phyloP scores from a whole-genome alignment of 805 yeast genomes.

The Hyphopichia homilentoma region DNA sequence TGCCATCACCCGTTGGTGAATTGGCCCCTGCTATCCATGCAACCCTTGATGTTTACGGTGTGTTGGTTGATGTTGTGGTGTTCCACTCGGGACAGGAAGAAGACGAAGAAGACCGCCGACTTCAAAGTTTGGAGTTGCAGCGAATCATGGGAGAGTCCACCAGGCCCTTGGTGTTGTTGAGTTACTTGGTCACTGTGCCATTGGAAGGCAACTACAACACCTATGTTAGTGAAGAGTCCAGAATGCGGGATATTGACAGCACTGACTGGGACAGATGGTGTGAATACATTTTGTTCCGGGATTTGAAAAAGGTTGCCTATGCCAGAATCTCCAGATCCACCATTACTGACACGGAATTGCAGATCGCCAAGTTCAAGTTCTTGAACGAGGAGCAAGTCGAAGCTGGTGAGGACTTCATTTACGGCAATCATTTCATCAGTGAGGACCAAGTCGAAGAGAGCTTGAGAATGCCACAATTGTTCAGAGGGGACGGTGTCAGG shows the following conservation, averaged over 20 bases:
- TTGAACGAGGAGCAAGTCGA: slow-evolving; percentile 34
- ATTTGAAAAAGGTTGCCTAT: slow-evolving; percentile 82
- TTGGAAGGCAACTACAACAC: slow-evolving; percentile 87
- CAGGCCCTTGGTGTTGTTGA: slow-evolving; percentile 80
- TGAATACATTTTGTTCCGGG: slow-evolving; percentile 88
- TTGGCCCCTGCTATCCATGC: slow-evolving; percentile 98
- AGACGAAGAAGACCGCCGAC: slow-evolving; percentile 87
- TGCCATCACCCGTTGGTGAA: slow-evolving; percentile 98
- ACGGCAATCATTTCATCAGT: slow-evolving; percentile 53
- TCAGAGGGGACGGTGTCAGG: slow-evolving; percentile 87
- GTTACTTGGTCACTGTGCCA: slow-evolving; percentile 89
- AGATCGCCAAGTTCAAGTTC: slow-evolving; percentile 85
- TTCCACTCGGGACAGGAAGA: slow-evolving; percentile 99
- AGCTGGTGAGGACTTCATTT: slow-evolving; percentile 36
- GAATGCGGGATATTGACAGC: slow-evolving; percentile 92
- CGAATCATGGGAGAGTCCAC: slow-evolving; percentile 78
- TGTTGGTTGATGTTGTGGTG: slow-evolving; percentile 84
- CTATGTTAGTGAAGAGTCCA: slow-evolving; percentile 76
- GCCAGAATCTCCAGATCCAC: slow-evolving; percentile 92
- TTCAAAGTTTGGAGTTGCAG: slow-evolving; percentile 74
- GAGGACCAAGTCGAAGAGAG: slow-evolving; percentile 57
- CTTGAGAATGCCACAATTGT: slow-evolving; percentile 71
- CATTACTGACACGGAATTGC: slow-evolving; percentile 95
- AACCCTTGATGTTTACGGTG: slow-evolving; percentile 87
- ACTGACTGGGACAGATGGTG: slow-evolving; percentile 98